Evolutionary conservation across 2,329 filamentous ascomycete species (phyloP).

Genomic region (Xylogone sp.): DNA sequence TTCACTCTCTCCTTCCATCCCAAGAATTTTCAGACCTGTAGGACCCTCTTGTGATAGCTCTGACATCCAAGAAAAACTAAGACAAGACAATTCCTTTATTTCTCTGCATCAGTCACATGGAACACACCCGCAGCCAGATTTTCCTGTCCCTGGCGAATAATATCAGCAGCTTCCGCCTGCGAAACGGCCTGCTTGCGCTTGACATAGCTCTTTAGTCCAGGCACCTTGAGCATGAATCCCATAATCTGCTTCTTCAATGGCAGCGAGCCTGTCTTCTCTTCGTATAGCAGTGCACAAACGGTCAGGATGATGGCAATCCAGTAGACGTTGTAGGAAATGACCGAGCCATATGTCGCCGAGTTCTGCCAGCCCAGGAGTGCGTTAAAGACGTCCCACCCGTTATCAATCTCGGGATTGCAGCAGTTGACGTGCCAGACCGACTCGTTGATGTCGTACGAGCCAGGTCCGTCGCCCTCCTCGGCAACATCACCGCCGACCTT

Average conservation of each 20-base stretch:
- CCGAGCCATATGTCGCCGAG: slow-evolving; percentile 80
- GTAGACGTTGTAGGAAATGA: slow-evolving; percentile 81
- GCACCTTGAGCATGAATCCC: slow-evolving; percentile 16
- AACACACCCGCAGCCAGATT: slow-evolving; percentile 3
- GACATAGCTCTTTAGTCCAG: slow-evolving; percentile 17
- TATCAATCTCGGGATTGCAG: slow-evolving; percentile 67
- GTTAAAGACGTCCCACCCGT: slow-evolving; percentile 82
- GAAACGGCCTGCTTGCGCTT: slow-evolving; percentile 11
- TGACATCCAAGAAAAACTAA: no score
- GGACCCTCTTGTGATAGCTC: no score
- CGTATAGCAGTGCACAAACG: slow-evolving; percentile 60
- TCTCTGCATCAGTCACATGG: not conserved
- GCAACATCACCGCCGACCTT: slow-evolving; percentile 44
- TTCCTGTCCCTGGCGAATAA: slow-evolving; percentile 8
- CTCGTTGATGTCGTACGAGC: slow-evolving; percentile 71
- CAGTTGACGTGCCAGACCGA: slow-evolving; percentile 84
- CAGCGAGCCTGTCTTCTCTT: slow-evolving; percentile 39
- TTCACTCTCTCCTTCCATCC: no score
- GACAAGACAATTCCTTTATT: no score
- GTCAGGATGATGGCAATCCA: slow-evolving; percentile 69
- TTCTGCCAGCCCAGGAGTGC: slow-evolving; percentile 81
- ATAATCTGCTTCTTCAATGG: slow-evolving; percentile 16
- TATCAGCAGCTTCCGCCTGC: slow-evolving; percentile 11
- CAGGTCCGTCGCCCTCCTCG: slow-evolving; percentile 60
- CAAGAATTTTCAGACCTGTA: no score